Conservation (phyloP, 2,329 filamentous ascomycete genomes). For the Aspergillus felis region DNA sequence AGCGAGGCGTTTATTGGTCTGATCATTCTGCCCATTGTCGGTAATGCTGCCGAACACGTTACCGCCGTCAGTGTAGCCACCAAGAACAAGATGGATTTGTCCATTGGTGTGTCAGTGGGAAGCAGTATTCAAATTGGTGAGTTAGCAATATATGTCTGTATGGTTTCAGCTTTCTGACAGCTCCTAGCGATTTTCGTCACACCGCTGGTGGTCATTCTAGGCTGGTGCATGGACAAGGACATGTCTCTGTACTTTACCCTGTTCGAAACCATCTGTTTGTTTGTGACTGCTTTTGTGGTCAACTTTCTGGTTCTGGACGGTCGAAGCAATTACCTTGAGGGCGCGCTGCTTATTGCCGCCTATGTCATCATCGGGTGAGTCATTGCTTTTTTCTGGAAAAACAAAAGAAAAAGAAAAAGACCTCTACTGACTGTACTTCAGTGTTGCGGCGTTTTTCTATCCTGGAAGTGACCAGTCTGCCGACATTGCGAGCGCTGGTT, state of each 20-base stretch:
- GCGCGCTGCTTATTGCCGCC: slow-evolving; percentile 68
- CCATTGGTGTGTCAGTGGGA: slow-evolving; percentile 75
- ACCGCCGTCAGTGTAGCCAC: slow-evolving; percentile 75
- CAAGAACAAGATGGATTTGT: slow-evolving; percentile 82
- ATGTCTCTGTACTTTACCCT: slow-evolving; percentile 64
- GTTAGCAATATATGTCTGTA: slow-evolving; percentile 1
- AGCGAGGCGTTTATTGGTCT: slow-evolving; percentile 74
- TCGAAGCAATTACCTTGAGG: slow-evolving; percentile 78
- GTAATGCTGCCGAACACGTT: slow-evolving; percentile 77
- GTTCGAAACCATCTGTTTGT: slow-evolving; percentile 66
- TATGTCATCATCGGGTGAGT: slow-evolving; percentile 71
- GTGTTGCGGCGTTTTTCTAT: slow-evolving; percentile 45
- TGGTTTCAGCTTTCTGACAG: slow-evolving; percentile 6
- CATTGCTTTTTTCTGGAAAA: not conserved
- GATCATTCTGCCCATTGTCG: slow-evolving; percentile 77
- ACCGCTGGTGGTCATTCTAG: slow-evolving; percentile 70
- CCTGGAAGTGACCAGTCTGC: slow-evolving; percentile 27
- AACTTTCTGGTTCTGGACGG: slow-evolving; percentile 85
- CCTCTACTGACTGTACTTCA: slow-evolving; percentile 6
- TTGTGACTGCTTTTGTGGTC: slow-evolving; percentile 77
- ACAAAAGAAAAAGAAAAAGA: too few species aligned
- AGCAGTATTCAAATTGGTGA: slow-evolving; percentile 70
- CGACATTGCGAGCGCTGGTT: slow-evolving; percentile 19
- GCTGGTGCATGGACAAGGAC: slow-evolving; percentile 70
- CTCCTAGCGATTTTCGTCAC: slow-evolving; percentile 67